phyloP scores from a whole-genome alignment of 495 filamentous ascomycete genomes.

The Parathielavia appendiculata region DNA sequence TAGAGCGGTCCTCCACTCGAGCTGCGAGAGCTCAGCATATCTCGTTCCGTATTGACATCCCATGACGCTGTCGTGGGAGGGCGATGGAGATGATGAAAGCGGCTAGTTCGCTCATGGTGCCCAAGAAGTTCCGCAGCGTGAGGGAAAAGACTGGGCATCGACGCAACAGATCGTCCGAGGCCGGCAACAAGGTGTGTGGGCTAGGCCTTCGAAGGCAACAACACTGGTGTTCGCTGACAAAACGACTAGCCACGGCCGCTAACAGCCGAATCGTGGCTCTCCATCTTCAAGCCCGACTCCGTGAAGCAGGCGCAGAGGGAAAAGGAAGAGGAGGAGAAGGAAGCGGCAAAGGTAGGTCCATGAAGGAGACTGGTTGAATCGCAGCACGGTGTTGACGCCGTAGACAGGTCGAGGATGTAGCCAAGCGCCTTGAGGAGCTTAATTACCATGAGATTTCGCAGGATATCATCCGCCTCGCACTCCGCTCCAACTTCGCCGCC shows the following conservation, averaged over 20 bases:
- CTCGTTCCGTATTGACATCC: not conserved
- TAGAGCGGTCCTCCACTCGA: not conserved
- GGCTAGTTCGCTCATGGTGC: slow-evolving; percentile 22
- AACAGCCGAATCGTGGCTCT: slow-evolving; percentile 42
- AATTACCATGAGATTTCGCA: slow-evolving; percentile 54
- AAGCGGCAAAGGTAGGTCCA: slow-evolving; percentile 35
- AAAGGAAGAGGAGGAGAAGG: slow-evolving; percentile 49
- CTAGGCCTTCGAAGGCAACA: slow-evolving; percentile 14
- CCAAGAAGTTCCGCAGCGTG: slow-evolving; percentile 61
- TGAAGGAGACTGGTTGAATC: not conserved
- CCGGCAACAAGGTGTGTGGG: slow-evolving; percentile 45
- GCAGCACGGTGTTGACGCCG: not conserved
- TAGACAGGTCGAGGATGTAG: slow-evolving; percentile 52
- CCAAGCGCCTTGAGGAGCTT: slow-evolving; percentile 45
- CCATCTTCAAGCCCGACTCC: slow-evolving; percentile 53
- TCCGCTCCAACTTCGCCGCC: slow-evolving; percentile 57
- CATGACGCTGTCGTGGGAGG: not conserved
- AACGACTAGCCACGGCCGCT: slow-evolving; percentile 35
- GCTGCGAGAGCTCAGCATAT: not conserved
- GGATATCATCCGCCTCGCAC: slow-evolving; percentile 64
- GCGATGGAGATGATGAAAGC: slow-evolving; percentile 30
- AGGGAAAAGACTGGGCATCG: slow-evolving; percentile 60
- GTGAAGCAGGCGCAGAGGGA: slow-evolving; percentile 49
- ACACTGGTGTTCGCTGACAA: slow-evolving; percentile 22
- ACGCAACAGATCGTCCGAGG: slow-evolving; percentile 45